A percentile compares a stretch with the other conserved stretches of the same genome.
Evolutionary conservation across 2,329 filamentous ascomycete species (phyloP).

Genomic region (Neopestalotiopsis rosae): DNA sequence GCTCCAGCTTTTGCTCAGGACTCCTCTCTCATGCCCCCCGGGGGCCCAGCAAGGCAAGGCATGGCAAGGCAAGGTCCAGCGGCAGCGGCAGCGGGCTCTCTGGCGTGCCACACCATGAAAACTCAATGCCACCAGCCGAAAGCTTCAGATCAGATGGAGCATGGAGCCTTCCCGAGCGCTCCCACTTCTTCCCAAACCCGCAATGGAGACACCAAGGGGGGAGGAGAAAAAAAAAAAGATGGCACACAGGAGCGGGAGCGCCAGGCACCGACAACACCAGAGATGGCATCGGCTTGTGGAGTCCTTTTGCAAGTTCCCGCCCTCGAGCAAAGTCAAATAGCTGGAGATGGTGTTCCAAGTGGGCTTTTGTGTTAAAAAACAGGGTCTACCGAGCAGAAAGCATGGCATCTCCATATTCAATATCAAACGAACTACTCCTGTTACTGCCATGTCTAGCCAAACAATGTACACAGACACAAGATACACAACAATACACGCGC

Average conservation of each 20-base stretch:
- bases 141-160: constrained; percentile 9
- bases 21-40: too few species aligned
- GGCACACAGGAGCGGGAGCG: constrained; percentile 7
- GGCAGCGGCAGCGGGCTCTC: neutral
- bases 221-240: neutral
- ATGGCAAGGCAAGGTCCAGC: neutral
- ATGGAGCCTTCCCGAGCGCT: too few species aligned
- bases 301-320: constrained; percentile 14
- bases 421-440: neutral
- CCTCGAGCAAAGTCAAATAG: constrained; percentile 7
- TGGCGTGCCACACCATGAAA: neutral
- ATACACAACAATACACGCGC: too few species aligned
- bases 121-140: constrained; percentile 2
- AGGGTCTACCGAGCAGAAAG: neutral
- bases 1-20: too few species aligned
- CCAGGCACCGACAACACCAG: constrained; percentile 1
- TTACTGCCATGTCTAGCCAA: neutral
- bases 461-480: neutral
- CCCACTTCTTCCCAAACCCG: neutral
- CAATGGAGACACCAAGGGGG: constrained; percentile 9
- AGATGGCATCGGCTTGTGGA: constrained; percentile 17
- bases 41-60: neutral
- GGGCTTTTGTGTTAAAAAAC: constrained; percentile 5
- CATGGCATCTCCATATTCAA: constrained; percentile 2
- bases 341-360: constrained; percentile 14